Percentiles rank a stretch among this genome's conserved stretches.
Evolutionary conservation across 1,139 yeast genomes (phyloP).

Genomic region (Kluyveromyces sp.): DNA sequence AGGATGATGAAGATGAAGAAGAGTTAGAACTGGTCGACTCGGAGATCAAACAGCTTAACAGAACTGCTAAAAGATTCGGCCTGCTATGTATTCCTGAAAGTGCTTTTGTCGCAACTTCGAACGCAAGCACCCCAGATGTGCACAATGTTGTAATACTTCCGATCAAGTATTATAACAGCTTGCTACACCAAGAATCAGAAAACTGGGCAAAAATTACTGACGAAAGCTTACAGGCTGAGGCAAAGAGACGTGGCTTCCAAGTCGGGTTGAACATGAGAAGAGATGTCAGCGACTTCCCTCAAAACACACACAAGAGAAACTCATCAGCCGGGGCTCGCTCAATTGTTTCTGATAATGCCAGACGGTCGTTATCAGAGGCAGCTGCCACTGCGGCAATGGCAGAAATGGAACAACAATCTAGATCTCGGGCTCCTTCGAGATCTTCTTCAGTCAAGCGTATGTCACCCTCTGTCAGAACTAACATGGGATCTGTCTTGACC

Average conservation of each 20-base stretch:
- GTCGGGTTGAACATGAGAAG: conserved; percentile 9
- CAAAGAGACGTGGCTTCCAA: conserved; percentile 43
- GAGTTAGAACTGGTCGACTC: conserved; percentile 5
- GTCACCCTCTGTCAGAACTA: conserved; percentile 11
- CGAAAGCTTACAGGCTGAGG: conserved; percentile 41
- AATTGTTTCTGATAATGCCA: conserved; percentile 15
- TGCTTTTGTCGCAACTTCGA: conserved; percentile 46
- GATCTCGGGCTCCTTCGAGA: conserved; percentile 18
- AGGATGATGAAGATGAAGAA: conserved; percentile 6
- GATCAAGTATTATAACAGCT: conserved; percentile 46
- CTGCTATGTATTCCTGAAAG: conserved; percentile 48
- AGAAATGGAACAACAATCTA: conserved; percentile 21
- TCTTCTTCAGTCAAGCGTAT: conserved; percentile 12
- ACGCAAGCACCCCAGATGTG: conserved; percentile 48
- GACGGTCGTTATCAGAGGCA: conserved; percentile 26
- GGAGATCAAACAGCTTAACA: conserved; percentile 18
- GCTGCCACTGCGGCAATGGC: conserved; percentile 26
- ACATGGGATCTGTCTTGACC: conserved; percentile 4
- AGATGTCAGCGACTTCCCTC: conserved; percentile 1
- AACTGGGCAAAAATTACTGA: conserved; percentile 42
- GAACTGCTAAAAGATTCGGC: conserved; percentile 40
- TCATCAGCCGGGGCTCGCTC: conserved; percentile 16
- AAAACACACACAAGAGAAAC: conserved; percentile 1
- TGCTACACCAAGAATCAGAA: conserved; percentile 40
- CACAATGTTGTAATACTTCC: conserved; percentile 58